Base-by-base conservation (phyloP, 2,329 filamentous ascomycete genomes). In the Aspergillus calidoustus region DNA sequence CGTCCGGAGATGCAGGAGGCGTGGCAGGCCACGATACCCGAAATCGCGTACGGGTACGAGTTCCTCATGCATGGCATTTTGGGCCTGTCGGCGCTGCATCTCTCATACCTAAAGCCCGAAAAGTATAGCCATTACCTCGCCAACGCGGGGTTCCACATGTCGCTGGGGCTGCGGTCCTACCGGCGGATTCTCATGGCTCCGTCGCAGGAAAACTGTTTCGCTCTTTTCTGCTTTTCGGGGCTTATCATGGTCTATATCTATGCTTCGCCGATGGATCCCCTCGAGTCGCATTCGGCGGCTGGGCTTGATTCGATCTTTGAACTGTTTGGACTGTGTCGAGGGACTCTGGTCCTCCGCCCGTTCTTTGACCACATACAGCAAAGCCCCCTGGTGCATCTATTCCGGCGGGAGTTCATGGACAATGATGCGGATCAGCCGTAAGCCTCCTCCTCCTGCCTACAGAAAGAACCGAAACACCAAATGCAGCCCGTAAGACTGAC, bases 71-170 rank as follows among this genome's bases (percentile, higher is more conserved):
- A 60, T 23, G 58, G 52, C 17, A 43, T 60, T 15, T 46, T 60
- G 13, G 58, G 28, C 46, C 34, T 60, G 6, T 55, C 58, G 11
- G 58, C 58, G 9, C 25, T 55, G 6, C 58, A 60, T 38, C 52
- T 60, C 5, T 46, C 58, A 46, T 66, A 19, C 56, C 66, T 54
- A 43, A 64, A 61, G 23, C 67, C 67, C 3, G 63, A 67, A 38
- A 31, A 51, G n/a, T 60, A 65, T 13, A 67, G 57, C 23, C 49
- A 63, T 19, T 69, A 69, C 41, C 53, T 66, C 1, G 59, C 55
- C 3, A 41, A 48, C 25, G 64, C 67, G 13, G 64, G 64, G 34
- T 60, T 65, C 50, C 67, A 69, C n/a, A 67, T 68, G 46, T 59
- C 63, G 11, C 41, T 61, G 7, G 67, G 63, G 8, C 49, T 69